Conservation (phyloP, 73 alveolate genomes). For the Stentor roeselii region DNA sequence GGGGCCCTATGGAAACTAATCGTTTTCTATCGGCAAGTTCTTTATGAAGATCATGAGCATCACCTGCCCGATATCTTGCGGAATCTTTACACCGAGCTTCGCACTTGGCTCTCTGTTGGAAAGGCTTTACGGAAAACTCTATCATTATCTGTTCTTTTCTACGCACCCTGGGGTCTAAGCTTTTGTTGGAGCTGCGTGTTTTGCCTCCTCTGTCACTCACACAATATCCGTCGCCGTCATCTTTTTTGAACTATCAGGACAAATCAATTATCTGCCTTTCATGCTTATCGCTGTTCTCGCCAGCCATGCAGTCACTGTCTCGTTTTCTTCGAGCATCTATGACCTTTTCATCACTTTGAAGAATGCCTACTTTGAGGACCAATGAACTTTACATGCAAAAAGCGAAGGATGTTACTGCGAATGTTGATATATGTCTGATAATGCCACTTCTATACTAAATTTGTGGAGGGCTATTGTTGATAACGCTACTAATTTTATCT, state of each 20-base stretch:
- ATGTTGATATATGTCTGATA: too few species aligned
- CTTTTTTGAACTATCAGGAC: constrained; percentile 86
- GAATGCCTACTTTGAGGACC: too few species aligned
- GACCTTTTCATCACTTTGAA: constrained; percentile 77
- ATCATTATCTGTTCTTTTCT: neutral
- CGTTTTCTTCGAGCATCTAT: constrained; percentile 67
- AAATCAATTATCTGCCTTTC: constrained; percentile 63
- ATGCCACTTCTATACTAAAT: too few species aligned
- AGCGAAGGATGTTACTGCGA: too few species aligned
- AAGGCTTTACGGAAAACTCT: constrained; percentile 51
- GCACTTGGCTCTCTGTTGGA: constrained; percentile 68
- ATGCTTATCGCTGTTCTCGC: constrained; percentile 66
- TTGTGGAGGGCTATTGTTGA: too few species aligned
- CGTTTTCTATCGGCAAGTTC: constrained; percentile 27
- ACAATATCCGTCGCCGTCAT: constrained; percentile 86
- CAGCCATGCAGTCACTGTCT: constrained; percentile 73
- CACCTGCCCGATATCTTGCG: constrained; percentile 66
- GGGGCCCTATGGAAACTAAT: neutral
- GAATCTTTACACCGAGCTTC: constrained; percentile 60
- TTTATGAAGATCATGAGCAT: constrained; percentile 38
- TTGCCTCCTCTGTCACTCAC: constrained; percentile 83
- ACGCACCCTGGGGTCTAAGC: constrained; percentile 54
- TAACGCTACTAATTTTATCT: too few species aligned
- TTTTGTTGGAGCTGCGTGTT: constrained; percentile 80
- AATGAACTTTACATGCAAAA: too few species aligned